Base-by-base conservation (phyloP, 257 asterid genomes). In the Petunia secreta region DNA sequence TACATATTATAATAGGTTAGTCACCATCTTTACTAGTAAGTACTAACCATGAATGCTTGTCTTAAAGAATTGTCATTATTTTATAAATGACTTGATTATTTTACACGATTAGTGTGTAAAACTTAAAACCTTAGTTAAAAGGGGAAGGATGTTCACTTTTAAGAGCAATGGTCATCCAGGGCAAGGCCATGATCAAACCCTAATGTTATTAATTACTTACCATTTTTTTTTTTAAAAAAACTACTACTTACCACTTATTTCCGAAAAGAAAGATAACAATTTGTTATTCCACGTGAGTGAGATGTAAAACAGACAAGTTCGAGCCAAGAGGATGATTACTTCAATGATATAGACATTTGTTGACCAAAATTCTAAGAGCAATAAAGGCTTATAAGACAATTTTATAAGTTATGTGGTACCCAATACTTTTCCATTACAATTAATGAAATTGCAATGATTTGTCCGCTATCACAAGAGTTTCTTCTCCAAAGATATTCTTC, bases 331-430 rank as follows among this genome's bases (percentile, higher is more conserved):
- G 62, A 73, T 36, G 40, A 65, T 65, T 50, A 73, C 39, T 52
- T 73, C 77, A 34, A 73, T 50, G 77, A 50, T 50, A 73, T 50
- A 50, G 77, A 73, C 62, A 73, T 44, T 73, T 48, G 44, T 73
- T 73, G 77, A 73, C 62, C 77, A 73, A 73, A 16, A 34, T 11
- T 71, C 44, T 50, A 69, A 48, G 77, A 73, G 77, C 46, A 48
- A 73, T 34, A 73, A 50, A 57, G 15, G 2, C 63, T 15, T 15
- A 57, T 57, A 57, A 71, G 34, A 48, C 60, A 71, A 71, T 71
- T 71, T 59, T 48, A 34, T 10, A 46, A 25, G 25, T 46, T 46
- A 10, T 14, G 53, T 15, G 75, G 41, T 50, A 73, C 34, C 46
- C 77, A 71, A 46, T 64, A 64, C 25, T 11, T 60, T 11, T 34